Conservation (phyloP, 2,329 filamentous ascomycete species). For the Talaromyces verruculosus region DNA sequence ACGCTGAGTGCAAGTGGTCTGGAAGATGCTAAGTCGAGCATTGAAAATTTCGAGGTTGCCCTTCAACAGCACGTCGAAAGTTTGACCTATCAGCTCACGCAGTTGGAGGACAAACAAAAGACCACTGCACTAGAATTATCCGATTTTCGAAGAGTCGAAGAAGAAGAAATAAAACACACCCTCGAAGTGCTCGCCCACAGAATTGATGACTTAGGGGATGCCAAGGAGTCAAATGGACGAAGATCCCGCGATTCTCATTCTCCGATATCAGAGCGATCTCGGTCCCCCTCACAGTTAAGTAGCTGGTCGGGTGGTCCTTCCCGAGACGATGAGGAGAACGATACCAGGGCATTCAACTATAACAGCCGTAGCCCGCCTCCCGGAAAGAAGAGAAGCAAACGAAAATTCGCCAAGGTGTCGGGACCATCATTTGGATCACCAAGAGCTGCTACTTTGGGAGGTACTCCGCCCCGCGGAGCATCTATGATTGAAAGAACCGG, state of each 20-base stretch:
- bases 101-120: conserved; percentile 10
- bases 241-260: background rate
- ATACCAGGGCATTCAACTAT: background rate
- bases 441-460: background rate
- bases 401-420: conserved; percentile 2
- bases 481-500: conserved; percentile 8
- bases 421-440: background rate
- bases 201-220: conserved; percentile 2
- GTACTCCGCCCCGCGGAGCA: background rate
- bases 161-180: background rate
- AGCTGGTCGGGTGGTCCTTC: background rate
- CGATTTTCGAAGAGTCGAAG: background rate
- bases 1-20: background rate
- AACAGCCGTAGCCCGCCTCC: background rate
- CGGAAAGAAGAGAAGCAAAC: conserved; percentile 18
- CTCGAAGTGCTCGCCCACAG: background rate
- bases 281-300: background rate
- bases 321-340: background rate
- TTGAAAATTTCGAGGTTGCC: conserved; percentile 7
- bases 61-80: conserved; percentile 14
- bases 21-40: background rate
- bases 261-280: background rate
- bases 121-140: background rate
- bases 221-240: background rate
- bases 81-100: conserved; percentile 6